Percentiles rank a stretch among this genome's conserved stretches.
Evolutionary conservation across 129 eudicot genomes (phyloP).

Genomic region (Ambrosia trifida): DNA sequence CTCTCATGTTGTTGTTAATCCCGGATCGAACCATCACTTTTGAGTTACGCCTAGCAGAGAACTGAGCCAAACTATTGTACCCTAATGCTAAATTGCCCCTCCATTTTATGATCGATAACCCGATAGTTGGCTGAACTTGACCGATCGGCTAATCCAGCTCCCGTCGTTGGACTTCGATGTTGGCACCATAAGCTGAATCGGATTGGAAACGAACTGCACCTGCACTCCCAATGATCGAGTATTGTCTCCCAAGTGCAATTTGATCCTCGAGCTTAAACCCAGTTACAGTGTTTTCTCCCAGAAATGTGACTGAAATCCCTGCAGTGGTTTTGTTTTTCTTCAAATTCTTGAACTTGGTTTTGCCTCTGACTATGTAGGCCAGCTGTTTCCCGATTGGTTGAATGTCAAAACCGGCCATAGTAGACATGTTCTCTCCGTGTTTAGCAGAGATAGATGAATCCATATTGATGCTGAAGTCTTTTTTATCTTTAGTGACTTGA

Average conservation of each 20-base stretch:
- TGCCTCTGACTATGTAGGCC: conserved; percentile 79
- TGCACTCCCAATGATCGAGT: conserved; percentile 65
- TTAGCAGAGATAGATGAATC: conserved; percentile 77
- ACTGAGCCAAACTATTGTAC: conserved; percentile 65
- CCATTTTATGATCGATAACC: conserved; percentile 69
- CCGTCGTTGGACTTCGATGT: conserved; percentile 67
- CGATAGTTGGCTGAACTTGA: conserved; percentile 68
- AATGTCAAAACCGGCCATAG: conserved; percentile 82
- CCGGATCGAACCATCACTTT: conserved; percentile 85
- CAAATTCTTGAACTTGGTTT: conserved; percentile 77
- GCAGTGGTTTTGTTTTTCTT: conserved; percentile 77
- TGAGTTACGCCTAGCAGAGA: conserved; percentile 69
- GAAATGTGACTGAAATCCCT: conserved; percentile 67
- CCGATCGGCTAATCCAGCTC: conserved; percentile 80
- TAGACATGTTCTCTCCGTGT: conserved; percentile 70
- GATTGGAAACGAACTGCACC: conserved; percentile 72
- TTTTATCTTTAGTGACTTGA: conserved; percentile 81
- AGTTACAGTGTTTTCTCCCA: conserved; percentile 81
- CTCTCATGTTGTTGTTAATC: conserved; percentile 74
- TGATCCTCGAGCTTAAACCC: conserved; percentile 91
- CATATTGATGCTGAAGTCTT: conserved; percentile 76
- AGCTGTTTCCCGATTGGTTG: conserved; percentile 80
- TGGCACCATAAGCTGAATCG: conserved; percentile 82
- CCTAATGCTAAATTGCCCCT: conserved; percentile 77
- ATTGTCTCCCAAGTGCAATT: conserved; percentile 60